Evolutionary conservation across 202 grass and related monocot species (phyloP), one percentile per base, ranked within the genome.

Genomic region (Hordeum pubiflorum): DNA sequence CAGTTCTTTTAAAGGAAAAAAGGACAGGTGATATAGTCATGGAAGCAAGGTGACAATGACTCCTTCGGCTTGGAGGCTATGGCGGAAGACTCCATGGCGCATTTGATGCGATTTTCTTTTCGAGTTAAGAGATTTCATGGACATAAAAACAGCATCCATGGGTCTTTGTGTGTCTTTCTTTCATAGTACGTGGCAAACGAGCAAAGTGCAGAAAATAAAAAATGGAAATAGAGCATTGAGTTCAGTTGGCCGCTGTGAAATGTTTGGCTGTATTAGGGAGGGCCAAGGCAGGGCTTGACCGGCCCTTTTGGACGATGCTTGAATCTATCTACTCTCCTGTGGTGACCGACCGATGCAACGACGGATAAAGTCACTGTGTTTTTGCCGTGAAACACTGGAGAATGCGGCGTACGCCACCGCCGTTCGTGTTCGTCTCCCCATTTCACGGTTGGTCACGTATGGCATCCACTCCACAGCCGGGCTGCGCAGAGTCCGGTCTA

Each of bases 231-330:
- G n/a, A 60, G 21, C 14, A 44, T 85, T 23, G 39, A 41, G 62
- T 59, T 86, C 74, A 31, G 82, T 84, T 83, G 32, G 90, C 57
- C 46, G 58, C 34, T 80, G 31, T 63, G 67, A 63, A 63, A 29
- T 88, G 8, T 24, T 58, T 86, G 85, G 82, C 76, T 31, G 80
- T 84, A 91, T 91, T 91, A 88, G 3, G 82, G 76, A 29, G 68
- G 76, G 67, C 86, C 80, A 84, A 29, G 27, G 27, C 27, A 58
- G 18, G 23, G 13, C 71, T 91, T 72, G 88, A 84, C 88, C 38
- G 64, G 12, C 50, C 79, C 18, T 60, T 33, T n/a, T n/a, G 11
- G 21, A 81, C 40, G 13, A 71, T 10, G 70, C 38, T 9, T 44
- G 38, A 70, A 44, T 26, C 11, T 26, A 2, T 32, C 31, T 32